Conservation (phyloP, 441 rosid genomes). For the Cnidoscolus chayamansa region DNA sequence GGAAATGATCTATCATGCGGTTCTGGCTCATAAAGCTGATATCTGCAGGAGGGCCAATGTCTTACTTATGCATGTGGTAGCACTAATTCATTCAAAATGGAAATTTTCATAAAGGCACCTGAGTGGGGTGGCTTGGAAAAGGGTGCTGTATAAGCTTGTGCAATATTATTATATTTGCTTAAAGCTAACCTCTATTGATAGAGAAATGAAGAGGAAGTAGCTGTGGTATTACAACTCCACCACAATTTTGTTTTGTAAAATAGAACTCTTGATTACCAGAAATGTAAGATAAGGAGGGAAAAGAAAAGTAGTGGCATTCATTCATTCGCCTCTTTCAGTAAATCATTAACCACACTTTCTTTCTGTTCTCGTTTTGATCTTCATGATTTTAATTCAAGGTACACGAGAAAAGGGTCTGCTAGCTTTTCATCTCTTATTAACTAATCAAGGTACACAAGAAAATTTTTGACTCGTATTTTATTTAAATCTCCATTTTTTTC, state of each 20-base stretch:
- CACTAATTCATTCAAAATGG: constrained; percentile 30
- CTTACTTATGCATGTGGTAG: constrained; percentile 10
- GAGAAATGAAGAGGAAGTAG: constrained; percentile 34
- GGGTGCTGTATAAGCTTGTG: constrained; percentile 29
- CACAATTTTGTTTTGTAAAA: constrained; percentile 64
- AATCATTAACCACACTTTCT: constrained; percentile 9
- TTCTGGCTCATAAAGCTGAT: not conserved
- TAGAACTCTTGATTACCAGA: constrained; percentile 38
- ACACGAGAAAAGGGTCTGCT: too few species aligned
- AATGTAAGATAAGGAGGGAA: constrained; percentile 38
- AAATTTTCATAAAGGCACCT: constrained; percentile 16
- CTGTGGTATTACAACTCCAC: constrained; percentile 37
- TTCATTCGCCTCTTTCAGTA: constrained; percentile 25
- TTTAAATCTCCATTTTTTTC: too few species aligned
- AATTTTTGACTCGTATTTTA: too few species aligned
- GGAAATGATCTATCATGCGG: constrained; percentile 7
- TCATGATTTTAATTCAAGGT: not conserved
- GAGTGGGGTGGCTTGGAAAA: constrained; percentile 23
- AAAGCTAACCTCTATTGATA: constrained; percentile 30
- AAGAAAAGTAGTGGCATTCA: constrained; percentile 29
- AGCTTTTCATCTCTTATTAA: too few species aligned
- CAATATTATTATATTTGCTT: constrained; percentile 27
- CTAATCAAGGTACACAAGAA: too few species aligned
- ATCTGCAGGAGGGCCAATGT: constrained; percentile 6
- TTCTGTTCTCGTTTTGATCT: not conserved